Conservation (phyloP, 1,284 basidiomycete genomes). For the Cutaneotrichosporon sp. region DNA sequence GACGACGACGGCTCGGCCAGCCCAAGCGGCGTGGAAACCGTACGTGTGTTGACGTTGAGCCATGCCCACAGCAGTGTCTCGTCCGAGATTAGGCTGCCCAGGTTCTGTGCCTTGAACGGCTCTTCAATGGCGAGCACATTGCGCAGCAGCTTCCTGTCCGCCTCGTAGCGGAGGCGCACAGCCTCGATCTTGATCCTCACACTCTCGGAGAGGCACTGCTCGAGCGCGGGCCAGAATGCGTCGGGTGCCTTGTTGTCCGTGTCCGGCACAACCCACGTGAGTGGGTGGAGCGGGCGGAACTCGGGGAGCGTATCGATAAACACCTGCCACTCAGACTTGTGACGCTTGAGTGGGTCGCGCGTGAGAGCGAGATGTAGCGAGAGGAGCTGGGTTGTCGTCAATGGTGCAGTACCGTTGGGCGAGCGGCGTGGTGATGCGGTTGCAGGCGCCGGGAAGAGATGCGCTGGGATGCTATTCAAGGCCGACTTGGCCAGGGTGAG, state of each 20-base stretch:
- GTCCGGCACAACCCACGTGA: conserved; percentile 64
- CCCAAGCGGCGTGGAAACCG: conserved; percentile 72
- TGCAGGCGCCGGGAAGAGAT: conserved; percentile 37
- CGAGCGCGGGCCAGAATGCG: conserved; percentile 34
- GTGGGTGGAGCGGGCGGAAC: conserved; percentile 68
- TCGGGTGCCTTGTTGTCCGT: conserved; percentile 13
- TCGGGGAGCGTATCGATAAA: conserved; percentile 73
- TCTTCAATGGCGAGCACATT: conserved; percentile 51
- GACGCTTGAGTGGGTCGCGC: conserved; percentile 54
- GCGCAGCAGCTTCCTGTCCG: conserved; percentile 59
- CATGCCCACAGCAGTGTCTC: conserved; percentile 74
- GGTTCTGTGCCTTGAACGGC: conserved; percentile 38
- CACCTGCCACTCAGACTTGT: conserved; percentile 61
- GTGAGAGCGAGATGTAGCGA: conserved; percentile 64
- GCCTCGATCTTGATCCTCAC: conserved; percentile 57
- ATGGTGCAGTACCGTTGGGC: conserved; percentile 22
- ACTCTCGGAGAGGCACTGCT: conserved; percentile 57
- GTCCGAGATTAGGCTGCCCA: conserved; percentile 32
- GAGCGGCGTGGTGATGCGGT: conserved; percentile 17
- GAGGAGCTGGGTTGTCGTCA: conserved; percentile 57
- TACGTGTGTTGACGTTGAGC: conserved; percentile 87
- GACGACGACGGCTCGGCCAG: conserved; percentile 55
- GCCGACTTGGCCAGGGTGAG: conserved; percentile 57
- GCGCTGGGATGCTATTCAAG: conserved; percentile 34
- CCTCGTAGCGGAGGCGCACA: conserved; percentile 59